Evolutionary conservation across 1,139 yeast genomes (phyloP).

Genomic region (Magnusiomyces magnusii): DNA sequence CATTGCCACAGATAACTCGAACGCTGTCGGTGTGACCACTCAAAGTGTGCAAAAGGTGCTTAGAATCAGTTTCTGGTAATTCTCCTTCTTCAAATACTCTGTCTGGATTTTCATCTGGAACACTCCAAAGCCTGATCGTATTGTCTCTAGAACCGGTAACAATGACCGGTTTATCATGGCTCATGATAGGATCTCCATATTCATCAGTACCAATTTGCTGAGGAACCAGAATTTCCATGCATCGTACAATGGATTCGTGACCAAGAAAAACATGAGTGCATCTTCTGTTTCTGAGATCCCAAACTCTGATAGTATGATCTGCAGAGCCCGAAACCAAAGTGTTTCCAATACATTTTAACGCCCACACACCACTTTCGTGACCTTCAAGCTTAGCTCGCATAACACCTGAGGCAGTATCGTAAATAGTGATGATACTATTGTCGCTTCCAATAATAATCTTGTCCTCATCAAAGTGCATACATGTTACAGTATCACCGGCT

Average conservation of each 20-base stretch:
- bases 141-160: slow-evolving; percentile 89
- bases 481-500: slow-evolving; percentile 81
- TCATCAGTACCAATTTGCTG: slow-evolving; percentile 29
- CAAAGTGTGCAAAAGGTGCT: slow-evolving; percentile 66
- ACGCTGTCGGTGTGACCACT: slow-evolving; percentile 86
- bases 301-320: slow-evolving; percentile 82
- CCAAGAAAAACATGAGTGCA: slow-evolving; percentile 87
- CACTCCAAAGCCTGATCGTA: slow-evolving; percentile 80
- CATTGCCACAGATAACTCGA: slow-evolving; percentile 80
- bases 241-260: slow-evolving; percentile 88
- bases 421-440: slow-evolving; percentile 73
- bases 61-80: slow-evolving; percentile 26
- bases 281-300: slow-evolving; percentile 70
- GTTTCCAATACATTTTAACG: slow-evolving; percentile 73
- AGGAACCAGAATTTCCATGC: slow-evolving; percentile 76
- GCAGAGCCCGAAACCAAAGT: slow-evolving; percentile 86
- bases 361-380: slow-evolving; percentile 99
- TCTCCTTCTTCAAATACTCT: slow-evolving; percentile 46
- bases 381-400: slow-evolving; percentile 51
- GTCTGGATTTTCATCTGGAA: slow-evolving; percentile 26
- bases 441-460: slow-evolving; percentile 92
- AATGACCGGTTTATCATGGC: slow-evolving; percentile 55
- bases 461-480: slow-evolving; percentile 88
- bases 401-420: slow-evolving; percentile 67
- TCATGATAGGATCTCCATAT: slow-evolving; percentile 49